Evolutionary conservation across 345 rosid species (phyloP), one percentile per base, ranked within the genome.

Genomic region (Clarkia xantiana): DNA sequence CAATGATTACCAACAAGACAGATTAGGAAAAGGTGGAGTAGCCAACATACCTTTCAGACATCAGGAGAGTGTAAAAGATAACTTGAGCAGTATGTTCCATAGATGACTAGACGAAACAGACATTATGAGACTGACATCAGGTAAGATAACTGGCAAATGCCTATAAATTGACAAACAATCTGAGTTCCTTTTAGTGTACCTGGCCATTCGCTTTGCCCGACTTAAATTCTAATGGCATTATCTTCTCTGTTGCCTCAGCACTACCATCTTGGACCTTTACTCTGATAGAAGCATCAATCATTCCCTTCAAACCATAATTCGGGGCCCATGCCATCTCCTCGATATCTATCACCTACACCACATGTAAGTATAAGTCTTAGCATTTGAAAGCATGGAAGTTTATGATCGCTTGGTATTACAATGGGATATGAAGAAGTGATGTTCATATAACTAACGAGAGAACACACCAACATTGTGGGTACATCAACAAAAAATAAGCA

Each of bases 281-380:
- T 70, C 76, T 74, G 44, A 91, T 61, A 53, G 96, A 86, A 70
- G 91, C 98, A 76, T 91, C 98, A 43, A 91, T 74, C 75, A 79
- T 84, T 61, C 98, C 98, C 69, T 91, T 91, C 66, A 91, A 66
- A 50, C 98, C 98, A 76, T 86, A 91, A 57, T 74, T 86, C 51
- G 94, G 96, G 55, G 94, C 93, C 98, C 96, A 86, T 42, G 87
- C 74, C 96, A 86, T 81, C 77, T 91, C 98, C 76, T 91, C 98
- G 19, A 91, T 91, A 68, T 91, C 96, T 60, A 82, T 64, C 40
- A 91, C 96, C 98, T 91, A 67, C 56, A 64, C 47, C 57, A 38
- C 18, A 14, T 17, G 25, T 12, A 9, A 40, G 20, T 46, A 11
- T 23, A 42, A 18, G 49, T 14, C 23, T 13, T 10, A 11, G 9